Evolutionary conservation across 2,329 filamentous ascomycete species (phyloP), one percentile per base, ranked within the genome.

Genomic region (Calonectria henricotiae): DNA sequence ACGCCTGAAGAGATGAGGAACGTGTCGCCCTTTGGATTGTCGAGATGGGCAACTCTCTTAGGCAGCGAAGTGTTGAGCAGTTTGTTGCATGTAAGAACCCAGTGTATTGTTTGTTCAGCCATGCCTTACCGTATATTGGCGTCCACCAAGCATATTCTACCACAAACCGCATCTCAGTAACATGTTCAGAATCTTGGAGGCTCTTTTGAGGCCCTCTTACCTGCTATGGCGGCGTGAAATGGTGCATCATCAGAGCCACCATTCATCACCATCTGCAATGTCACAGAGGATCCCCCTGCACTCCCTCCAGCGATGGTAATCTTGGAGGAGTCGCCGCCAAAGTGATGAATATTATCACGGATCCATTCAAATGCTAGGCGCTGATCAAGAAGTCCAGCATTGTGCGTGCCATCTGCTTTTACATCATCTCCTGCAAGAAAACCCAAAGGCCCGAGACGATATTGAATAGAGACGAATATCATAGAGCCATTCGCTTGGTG

Each of bases 121-220:
- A 39, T 25, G 20, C 3, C 9, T 39, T 32, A 12, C 25, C 32
- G 15, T 58, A 39, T 2, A 58, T 13, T 5, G 51, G 51, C 8
- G 51, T 39, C 51, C 51, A 58, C 51, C 51, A 58, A 39, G 35
- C 32, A 12, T 58, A 58, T 58, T 58, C 51, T 58, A 4, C 15
- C 12, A 5, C 20, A 5, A 9, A 2, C n/a, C 25, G 12, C 25
- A n/a, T 17, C 6, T 8, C 8, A 27, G 25, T 20, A 43, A 6
- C 7, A 17, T 17, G 20, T 39, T 39, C 20, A 4, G 2, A 15
- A 9, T 3, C 23, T 39, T 39, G 9, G 8, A 2, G 1, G 12
- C 4, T 5, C 13, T 37, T 39, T 4, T 8, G 4, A 13, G 30
- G 20, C 13, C 12, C 1, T 3, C 35, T 39, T 25, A 58, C 51